These are phyloP conservation scores for Macaranga tanarius DNA, from an alignment of 441 rosid genomes.

Conservation along the genomic window DNA sequence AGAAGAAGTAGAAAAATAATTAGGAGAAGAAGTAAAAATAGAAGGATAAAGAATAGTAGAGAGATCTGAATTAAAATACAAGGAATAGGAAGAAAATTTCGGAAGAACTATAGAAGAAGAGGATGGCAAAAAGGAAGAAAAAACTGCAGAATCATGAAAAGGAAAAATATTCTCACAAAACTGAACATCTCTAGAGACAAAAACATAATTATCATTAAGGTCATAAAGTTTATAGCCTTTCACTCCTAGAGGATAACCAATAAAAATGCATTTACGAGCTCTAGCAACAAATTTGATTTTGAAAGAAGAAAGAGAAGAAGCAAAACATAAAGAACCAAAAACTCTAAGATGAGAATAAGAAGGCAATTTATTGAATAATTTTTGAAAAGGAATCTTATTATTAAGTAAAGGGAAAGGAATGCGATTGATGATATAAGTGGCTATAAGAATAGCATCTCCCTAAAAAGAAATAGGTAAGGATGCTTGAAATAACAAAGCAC, in stretches of 20 bases:
- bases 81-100: no score
- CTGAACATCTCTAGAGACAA: not conserved
- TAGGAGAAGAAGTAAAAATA: no score
- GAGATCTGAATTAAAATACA: no score
- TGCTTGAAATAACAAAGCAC: not conserved
- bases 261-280: not conserved
- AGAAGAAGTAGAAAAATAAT: no score
- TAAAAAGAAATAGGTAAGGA: not conserved
- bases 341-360: not conserved
- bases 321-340: not conserved
- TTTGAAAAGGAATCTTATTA: not conserved
- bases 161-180: not conserved
- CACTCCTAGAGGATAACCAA: not conserved
- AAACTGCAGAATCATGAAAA: not conserved
- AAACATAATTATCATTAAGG: no score
- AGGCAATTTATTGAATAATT: not conserved
- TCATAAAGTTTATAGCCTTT: not conserved
- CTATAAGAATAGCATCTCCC: not conserved
- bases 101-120: not conserved
- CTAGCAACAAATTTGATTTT: not conserved
- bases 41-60: no score
- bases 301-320: not conserved
- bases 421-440: not conserved
- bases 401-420: not conserved
- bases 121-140: no score